These are phyloP conservation scores for Babesia bigemina DNA, from an alignment of 169 alveolate genomes.

Conservation along the genomic window DNA sequence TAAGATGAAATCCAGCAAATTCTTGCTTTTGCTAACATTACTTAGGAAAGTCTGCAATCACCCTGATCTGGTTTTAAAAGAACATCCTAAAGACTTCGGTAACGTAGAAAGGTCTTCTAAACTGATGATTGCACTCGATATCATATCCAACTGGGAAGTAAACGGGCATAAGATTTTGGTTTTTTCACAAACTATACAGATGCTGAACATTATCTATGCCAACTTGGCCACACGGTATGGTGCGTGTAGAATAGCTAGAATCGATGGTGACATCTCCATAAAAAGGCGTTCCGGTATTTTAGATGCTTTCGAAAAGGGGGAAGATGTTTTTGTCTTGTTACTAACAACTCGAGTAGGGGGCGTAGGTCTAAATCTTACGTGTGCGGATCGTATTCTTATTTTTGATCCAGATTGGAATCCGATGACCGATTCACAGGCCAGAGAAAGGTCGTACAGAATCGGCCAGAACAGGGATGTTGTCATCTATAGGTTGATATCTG, in stretches of 20 bases:
- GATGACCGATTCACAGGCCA: conserved; percentile 94
- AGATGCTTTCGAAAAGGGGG: conserved; percentile 83
- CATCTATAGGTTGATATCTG: conserved; percentile 92
- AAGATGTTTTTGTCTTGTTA: conserved; percentile 87
- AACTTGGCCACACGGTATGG: conserved; percentile 70
- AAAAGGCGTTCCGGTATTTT: conserved; percentile 90
- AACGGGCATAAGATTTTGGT: conserved; percentile 84
- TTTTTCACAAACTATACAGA: conserved; percentile 90
- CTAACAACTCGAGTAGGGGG: conserved; percentile 97
- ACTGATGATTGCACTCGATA: conserved; percentile 86
- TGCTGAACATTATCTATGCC: conserved; percentile 90
- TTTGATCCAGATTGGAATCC: conserved; percentile 99
- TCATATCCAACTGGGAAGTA: conserved; percentile 73
- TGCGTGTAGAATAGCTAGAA: conserved; percentile 81
- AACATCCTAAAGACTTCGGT: conserved; percentile 79
- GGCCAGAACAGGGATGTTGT: conserved; percentile 96
- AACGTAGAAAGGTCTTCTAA: conserved; percentile 86
- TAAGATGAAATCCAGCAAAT: conserved; percentile 68
- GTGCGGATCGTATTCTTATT: conserved; percentile 93
- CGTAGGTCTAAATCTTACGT: conserved; percentile 93
- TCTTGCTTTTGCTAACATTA: conserved; percentile 94
- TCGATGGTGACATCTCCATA: conserved; percentile 94
- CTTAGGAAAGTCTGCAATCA: conserved; percentile 97
- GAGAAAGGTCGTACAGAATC: conserved; percentile 96
- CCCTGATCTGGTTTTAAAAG: conserved; percentile 86